Evolutionary conservation across 1,284 basidiomycete genomes (phyloP).

Genomic region (Puccinia polysora): DNA sequence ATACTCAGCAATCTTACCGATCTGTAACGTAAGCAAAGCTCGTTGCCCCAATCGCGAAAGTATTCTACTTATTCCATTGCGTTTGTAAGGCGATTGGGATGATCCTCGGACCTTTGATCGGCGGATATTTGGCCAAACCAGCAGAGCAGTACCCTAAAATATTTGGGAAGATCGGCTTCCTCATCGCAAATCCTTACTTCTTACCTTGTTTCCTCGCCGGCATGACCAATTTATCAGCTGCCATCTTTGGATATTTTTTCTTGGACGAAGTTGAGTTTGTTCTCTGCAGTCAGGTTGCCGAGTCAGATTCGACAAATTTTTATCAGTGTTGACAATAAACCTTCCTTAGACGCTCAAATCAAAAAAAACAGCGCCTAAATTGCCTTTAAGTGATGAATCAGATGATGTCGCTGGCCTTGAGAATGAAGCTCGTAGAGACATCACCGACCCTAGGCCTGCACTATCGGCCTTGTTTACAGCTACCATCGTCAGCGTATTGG

Average conservation of each 20-base stretch:
- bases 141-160: slow-evolving; percentile 26
- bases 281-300: too few relatives aligned
- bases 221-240: slow-evolving; percentile 19
- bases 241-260: slow-evolving; percentile 25
- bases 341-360: neutral
- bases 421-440: neutral
- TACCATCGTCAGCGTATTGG: slow-evolving; percentile 16
- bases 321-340: neutral
- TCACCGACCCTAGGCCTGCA: neutral
- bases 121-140: slow-evolving; percentile 40
- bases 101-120: slow-evolving; percentile 31
- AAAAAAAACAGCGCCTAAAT: too few relatives aligned
- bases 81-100: slow-evolving; percentile 23
- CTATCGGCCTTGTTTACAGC: slow-evolving; percentile 14
- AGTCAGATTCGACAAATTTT: neutral
- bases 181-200: slow-evolving; percentile 38
- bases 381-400: too few relatives aligned
- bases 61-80: neutral
- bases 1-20: slow-evolving; percentile 2
- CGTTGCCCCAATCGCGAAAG: neutral
- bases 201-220: slow-evolving; percentile 41
- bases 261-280: slow-evolving; percentile 44
- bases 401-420: neutral
- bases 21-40: slow-evolving; percentile 5
- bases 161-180: slow-evolving; percentile 16